These are phyloP conservation scores for Lepidium africanum DNA, from an alignment of 345 rosid species.

Conservation along the genomic window DNA sequence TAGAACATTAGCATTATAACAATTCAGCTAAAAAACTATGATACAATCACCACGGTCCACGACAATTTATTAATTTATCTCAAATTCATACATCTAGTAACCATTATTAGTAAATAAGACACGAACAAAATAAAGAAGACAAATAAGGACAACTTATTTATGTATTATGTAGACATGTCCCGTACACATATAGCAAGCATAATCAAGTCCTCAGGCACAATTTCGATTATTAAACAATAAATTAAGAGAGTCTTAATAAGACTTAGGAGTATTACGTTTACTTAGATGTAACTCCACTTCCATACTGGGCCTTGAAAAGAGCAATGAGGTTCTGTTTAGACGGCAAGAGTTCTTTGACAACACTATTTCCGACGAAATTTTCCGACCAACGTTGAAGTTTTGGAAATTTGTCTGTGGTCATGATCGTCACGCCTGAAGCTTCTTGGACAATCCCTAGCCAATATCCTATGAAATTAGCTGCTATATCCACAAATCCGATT, in stretches of 20 bases:
- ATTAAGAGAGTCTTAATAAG: not conserved
- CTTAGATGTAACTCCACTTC: not conserved
- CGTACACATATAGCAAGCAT: not conserved
- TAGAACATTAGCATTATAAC: too few relatives aligned
- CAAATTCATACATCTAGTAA: too few relatives aligned
- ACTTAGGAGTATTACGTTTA: not conserved
- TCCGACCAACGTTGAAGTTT: conserved; percentile 32
- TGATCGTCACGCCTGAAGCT: conserved; percentile 29
- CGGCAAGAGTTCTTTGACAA: conserved; percentile 40
- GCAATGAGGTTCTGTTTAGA: conserved; percentile 29
- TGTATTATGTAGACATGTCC: too few relatives aligned
- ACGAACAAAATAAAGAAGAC: too few relatives aligned
- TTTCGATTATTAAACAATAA: not conserved
- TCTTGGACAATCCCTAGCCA: conserved; percentile 40
- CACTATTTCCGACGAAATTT: conserved; percentile 17
- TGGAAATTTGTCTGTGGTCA: conserved; percentile 47
- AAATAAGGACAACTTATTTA: too few relatives aligned
- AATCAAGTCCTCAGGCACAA: not conserved
- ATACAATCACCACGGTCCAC: too few relatives aligned
- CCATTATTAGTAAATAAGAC: too few relatives aligned
- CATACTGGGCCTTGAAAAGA: conserved; percentile 20
- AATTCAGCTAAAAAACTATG: too few relatives aligned
- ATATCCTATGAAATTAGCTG: conserved; percentile 29
- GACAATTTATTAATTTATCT: too few relatives aligned
- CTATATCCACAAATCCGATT: conserved; percentile 54